These are phyloP conservation scores for Fusarium agapanthi DNA, from an alignment of 2,329 filamentous ascomycete genomes.

Conservation along the genomic window DNA sequence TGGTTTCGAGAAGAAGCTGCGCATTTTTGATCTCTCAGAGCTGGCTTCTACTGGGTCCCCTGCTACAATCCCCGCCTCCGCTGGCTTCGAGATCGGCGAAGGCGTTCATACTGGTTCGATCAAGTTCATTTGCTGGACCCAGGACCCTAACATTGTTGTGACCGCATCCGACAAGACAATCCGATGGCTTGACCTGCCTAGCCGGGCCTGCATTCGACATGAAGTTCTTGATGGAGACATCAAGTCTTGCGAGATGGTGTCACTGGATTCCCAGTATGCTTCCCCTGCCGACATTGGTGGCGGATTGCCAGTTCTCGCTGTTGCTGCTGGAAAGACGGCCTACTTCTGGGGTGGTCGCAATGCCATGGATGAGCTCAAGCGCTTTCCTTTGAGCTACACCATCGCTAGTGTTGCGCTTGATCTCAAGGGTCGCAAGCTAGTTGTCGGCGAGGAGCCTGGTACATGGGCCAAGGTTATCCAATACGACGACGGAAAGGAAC, in stretches of 20 bases:
- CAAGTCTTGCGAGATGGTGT: slow-evolving; percentile 89
- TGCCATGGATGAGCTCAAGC: slow-evolving; percentile 79
- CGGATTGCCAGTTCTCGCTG: slow-evolving; percentile 78
- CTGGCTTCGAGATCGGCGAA: slow-evolving; percentile 85
- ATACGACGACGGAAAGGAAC: slow-evolving; percentile 82
- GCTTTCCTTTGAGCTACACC: slow-evolving; percentile 80
- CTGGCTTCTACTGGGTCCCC: slow-evolving; percentile 55
- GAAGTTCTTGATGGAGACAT: slow-evolving; percentile 85
- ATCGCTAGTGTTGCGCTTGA: slow-evolving; percentile 92
- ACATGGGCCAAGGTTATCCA: slow-evolving; percentile 97
- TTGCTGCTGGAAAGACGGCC: slow-evolving; percentile 92
- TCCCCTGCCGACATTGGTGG: slow-evolving; percentile 70
- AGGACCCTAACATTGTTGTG: slow-evolving; percentile 85
- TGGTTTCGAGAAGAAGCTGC: slow-evolving; percentile 95
- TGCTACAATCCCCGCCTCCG: slow-evolving; percentile 65
- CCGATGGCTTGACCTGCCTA: slow-evolving; percentile 92
- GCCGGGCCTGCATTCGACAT: slow-evolving; percentile 77
- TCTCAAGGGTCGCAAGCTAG: slow-evolving; percentile 79
- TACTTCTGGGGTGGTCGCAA: slow-evolving; percentile 87
- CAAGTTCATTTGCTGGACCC: slow-evolving; percentile 96
- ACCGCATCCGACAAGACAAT: slow-evolving; percentile 93
- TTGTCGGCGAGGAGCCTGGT: slow-evolving; percentile 89
- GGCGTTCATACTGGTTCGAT: slow-evolving; percentile 87
- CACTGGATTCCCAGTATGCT: slow-evolving; percentile 66
- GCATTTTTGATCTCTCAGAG: slow-evolving; percentile 86